Percentiles rank a stretch among this genome's conserved stretches.
Conservation (phyloP, 2,329 filamentous ascomycete genomes). For the Pyricularia grisea region DNA sequence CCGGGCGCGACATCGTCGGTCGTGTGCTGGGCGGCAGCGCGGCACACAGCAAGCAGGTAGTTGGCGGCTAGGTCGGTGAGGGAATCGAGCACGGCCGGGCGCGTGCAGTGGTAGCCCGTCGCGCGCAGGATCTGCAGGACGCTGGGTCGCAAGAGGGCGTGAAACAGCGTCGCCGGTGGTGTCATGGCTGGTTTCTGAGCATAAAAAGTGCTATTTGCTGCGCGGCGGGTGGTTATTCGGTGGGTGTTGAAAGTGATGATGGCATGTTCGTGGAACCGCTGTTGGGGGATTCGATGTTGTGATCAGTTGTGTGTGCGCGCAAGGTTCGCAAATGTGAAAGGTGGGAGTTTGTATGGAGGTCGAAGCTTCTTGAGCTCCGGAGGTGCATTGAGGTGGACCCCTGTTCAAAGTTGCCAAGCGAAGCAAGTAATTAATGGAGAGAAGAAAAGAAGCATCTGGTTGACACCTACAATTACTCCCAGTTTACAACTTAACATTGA, state of each 20-base stretch:
- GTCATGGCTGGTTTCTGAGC: slow-evolving; percentile 24
- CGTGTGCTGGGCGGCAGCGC: slow-evolving; percentile 56
- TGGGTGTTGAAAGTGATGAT: neutral
- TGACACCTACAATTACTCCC: neutral
- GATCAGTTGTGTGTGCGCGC: neutral
- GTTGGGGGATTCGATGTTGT: neutral
- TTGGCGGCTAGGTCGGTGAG: slow-evolving; percentile 79
- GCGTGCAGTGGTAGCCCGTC: slow-evolving; percentile 77
- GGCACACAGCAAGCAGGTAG: slow-evolving; percentile 68
- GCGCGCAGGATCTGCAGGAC: slow-evolving; percentile 88
- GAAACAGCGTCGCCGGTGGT: slow-evolving; percentile 40
- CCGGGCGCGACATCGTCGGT: slow-evolving; percentile 47
- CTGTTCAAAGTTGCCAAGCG: neutral
- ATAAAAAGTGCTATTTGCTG: neutral
- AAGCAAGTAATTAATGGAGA: neutral
- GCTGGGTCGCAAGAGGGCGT: slow-evolving; percentile 75
- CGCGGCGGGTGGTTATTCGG: neutral
- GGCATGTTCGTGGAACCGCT: neutral
- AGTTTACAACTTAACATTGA: neutral
- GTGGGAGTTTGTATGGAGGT: neutral
- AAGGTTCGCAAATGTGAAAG: neutral
- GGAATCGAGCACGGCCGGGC: slow-evolving; percentile 74
- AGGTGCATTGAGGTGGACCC: neutral
- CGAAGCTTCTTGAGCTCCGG: neutral
- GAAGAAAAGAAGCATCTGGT: neutral